These are phyloP conservation scores for Buddleja alternifolia DNA, from an alignment of 257 asterid genomes.

Conservation along the genomic window DNA sequence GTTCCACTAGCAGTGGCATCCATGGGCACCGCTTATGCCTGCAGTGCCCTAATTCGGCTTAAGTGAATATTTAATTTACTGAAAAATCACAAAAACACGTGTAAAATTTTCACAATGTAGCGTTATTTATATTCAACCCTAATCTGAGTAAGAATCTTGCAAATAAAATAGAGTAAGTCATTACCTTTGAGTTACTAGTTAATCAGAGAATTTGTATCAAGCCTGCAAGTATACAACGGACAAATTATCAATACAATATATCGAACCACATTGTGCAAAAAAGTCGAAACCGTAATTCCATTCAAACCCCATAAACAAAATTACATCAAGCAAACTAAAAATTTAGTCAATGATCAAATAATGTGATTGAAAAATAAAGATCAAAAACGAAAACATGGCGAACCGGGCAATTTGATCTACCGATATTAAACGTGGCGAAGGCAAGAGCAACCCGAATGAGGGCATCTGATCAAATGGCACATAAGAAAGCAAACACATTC, in stretches of 20 bases:
- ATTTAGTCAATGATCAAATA: background rate
- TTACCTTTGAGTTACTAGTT: conserved; percentile 42
- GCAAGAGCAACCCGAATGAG: background rate
- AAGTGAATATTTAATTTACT: conserved; percentile 38
- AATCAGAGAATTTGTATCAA: conserved; percentile 44
- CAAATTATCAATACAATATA: conserved; percentile 11
- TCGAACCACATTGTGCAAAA: conserved; percentile 21
- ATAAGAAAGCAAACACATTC: conserved; percentile 39
- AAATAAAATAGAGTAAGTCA: background rate
- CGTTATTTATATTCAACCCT: background rate
- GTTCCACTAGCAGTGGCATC: conserved; percentile 88
- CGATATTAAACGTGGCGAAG: conserved; percentile 16
- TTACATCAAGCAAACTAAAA: background rate
- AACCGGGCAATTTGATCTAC: conserved; percentile 21
- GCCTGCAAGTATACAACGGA: conserved; percentile 49
- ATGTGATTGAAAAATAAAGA: conserved; percentile 8
- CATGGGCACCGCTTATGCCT: conserved; percentile 80
- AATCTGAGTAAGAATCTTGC: background rate
- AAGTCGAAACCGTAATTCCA: conserved; percentile 5
- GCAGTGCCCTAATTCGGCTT: conserved; percentile 65
- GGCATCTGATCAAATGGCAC: conserved; percentile 32
- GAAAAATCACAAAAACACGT: conserved; percentile 22
- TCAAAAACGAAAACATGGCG: background rate
- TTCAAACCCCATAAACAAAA: background rate
- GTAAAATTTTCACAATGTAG: background rate